Conservation (phyloP, 768 basidiomycete species). For the Suillus brevipes region DNA sequence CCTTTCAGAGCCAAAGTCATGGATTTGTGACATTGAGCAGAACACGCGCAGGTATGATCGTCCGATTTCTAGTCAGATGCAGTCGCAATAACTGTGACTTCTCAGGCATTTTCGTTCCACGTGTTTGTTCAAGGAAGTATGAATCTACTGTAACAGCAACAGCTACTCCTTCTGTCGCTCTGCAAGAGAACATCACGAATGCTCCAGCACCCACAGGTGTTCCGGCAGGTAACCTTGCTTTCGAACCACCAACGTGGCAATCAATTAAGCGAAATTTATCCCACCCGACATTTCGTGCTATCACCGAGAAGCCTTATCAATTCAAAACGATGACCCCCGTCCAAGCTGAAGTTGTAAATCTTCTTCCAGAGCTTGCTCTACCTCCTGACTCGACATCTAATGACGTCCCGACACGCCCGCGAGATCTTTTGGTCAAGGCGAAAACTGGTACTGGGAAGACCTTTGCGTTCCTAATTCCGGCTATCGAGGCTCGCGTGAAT, state of each 20-base stretch:
- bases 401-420: constrained; percentile 23
- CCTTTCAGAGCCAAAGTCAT: constrained; percentile 3
- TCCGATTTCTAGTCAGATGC: background rate
- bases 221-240: background rate
- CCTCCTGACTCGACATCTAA: constrained; percentile 43
- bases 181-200: background rate
- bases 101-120: background rate
- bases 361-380: constrained; percentile 68
- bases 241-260: constrained; percentile 28
- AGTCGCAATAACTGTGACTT: background rate
- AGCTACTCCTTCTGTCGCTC: background rate
- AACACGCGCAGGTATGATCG: background rate
- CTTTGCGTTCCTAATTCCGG: constrained; percentile 83
- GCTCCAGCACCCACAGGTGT: background rate
- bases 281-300: constrained; percentile 50
- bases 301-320: constrained; percentile 64
- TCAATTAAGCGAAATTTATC: constrained; percentile 42
- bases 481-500: constrained; percentile 73
- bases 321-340: constrained; percentile 77
- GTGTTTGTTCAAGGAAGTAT: constrained; percentile 2
- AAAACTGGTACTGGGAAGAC: constrained; percentile 92
- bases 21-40: background rate
- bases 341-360: constrained; percentile 73
- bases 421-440: constrained; percentile 84
- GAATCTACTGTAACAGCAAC: constrained; percentile 8